Base-by-base conservation (phyloP, 106 monocot genomes). In the Acanthochlamys bracteata region DNA sequence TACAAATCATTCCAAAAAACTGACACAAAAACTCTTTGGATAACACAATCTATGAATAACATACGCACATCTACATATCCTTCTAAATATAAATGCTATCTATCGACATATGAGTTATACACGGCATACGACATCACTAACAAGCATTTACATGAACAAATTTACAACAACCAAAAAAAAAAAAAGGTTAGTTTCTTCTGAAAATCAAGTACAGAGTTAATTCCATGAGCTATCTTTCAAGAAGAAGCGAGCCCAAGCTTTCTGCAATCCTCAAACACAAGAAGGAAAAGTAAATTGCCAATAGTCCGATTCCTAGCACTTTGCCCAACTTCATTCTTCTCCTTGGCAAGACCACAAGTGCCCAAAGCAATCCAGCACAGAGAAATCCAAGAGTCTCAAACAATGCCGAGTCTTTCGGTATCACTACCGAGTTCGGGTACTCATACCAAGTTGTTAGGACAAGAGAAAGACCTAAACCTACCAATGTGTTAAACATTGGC, bases 361-460 rank as follows among this genome's bases (percentile, higher is more conserved):
- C 69, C 79, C 79, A 79, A 21, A 79, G 41, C 53, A 79, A 24
- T 7, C 73, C 73, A 19, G 25, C 65, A 11, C 57, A 63, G 41
- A 74, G 25, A 55, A 79, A 74, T 12, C 79, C 79, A 11, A 79
- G 16, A 10, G 51, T 67, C 78, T 68, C 62, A 57, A 61, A 71
- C 22, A 42, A 4, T 13, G 71, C 51, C 0, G 53, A 2, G 22
- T 72, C 61, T 12, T 4, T 39, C 6, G 77, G 77, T 15, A 77
- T 54, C 42, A 47, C 45, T 42, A 46, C 41, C 17, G 43, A 15
- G 42, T 19, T 24, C 22, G 64, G 64, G n/a, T 46, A 42, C 20
- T 24, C 64, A 23, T 0, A 22, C 64, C 64, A 64, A 24, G 77
- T 39, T 7, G 77, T 66, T 4, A 33, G 61, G 42, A 72, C 42